These are phyloP conservation scores for Epichloe sibirici DNA, from an alignment of 2,329 filamentous ascomycete genomes.

Conservation along the genomic window DNA sequence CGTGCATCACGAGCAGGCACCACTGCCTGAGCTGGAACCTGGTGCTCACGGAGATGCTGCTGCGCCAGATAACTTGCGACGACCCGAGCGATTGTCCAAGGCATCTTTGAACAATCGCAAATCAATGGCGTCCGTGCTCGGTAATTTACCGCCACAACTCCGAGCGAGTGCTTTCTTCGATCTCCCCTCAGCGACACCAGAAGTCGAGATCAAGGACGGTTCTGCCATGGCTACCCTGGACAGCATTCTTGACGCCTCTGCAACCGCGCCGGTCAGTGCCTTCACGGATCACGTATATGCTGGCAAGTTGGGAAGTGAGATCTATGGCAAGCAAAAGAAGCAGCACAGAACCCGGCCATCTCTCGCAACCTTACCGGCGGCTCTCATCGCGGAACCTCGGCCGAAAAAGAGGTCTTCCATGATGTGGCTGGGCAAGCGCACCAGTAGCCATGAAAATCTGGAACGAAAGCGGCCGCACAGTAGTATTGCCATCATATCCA, in stretches of 20 bases:
- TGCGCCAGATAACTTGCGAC: slow-evolving; percentile 15
- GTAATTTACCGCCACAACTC: slow-evolving; percentile 62
- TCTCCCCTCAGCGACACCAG: slow-evolving; percentile 38
- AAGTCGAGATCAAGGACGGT: slow-evolving; percentile 53
- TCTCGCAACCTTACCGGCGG: slow-evolving; percentile 13
- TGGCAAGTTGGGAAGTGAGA: slow-evolving; percentile 60
- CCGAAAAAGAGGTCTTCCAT: slow-evolving; percentile 37
- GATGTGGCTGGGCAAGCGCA: slow-evolving; percentile 33
- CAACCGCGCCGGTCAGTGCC: slow-evolving; percentile 73
- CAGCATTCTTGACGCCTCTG: slow-evolving; percentile 82
- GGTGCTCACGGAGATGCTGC: slow-evolving; percentile 9
- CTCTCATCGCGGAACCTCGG: slow-evolving; percentile 13
- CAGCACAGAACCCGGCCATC: slow-evolving; percentile 24
- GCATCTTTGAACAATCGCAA: slow-evolving; percentile 21
- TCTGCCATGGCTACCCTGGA: slow-evolving; percentile 85
- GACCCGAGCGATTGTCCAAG: slow-evolving; percentile 22
- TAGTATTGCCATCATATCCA: slow-evolving; percentile 12
- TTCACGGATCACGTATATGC: slow-evolving; percentile 84
- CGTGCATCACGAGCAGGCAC: slow-evolving; percentile 1
- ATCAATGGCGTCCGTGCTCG: slow-evolving; percentile 17
- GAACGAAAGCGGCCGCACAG: slow-evolving; percentile 15
- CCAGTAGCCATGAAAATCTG: slow-evolving; percentile 16
- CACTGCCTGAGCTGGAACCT: slow-evolving; percentile 7
- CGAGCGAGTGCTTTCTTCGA: slow-evolving; percentile 91
- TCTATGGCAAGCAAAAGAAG: slow-evolving; percentile 54